Conservation (phyloP, 495 filamentous ascomycete species). For the Lasiosphaeria hispida region DNA sequence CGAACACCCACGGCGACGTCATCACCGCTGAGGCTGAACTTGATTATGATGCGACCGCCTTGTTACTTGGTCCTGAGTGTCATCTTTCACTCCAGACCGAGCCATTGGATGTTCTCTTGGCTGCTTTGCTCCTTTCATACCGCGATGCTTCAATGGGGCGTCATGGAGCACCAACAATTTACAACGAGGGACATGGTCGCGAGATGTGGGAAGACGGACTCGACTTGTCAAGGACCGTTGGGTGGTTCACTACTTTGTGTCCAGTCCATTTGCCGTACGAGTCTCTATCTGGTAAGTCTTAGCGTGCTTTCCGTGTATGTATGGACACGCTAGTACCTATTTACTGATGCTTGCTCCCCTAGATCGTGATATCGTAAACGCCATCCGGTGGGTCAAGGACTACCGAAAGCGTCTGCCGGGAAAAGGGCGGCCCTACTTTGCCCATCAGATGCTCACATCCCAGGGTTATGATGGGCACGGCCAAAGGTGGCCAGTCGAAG, state of each 20-base stretch:
- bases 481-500: constrained; percentile 54
- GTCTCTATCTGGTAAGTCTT: constrained; percentile 17
- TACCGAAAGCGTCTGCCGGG: constrained; percentile 32
- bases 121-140: constrained; percentile 53
- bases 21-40: constrained; percentile 30
- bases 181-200: constrained; percentile 34
- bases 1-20: constrained; percentile 43
- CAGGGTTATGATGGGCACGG: constrained; percentile 34
- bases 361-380: constrained; percentile 19
- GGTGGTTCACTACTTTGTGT: constrained; percentile 34
- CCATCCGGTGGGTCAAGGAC: constrained; percentile 26
- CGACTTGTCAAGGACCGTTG: constrained; percentile 28
- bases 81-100: constrained; percentile 52
- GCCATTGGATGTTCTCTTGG: constrained; percentile 52
- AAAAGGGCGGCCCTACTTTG: constrained; percentile 33
- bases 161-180: constrained; percentile 44
- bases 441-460: constrained; percentile 38
- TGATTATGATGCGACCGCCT: constrained; percentile 39
- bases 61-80: constrained; percentile 41
- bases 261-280: constrained; percentile 34
- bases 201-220: constrained; percentile 25
- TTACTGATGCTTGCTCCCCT: neutral
- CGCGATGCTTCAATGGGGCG: constrained; percentile 25
- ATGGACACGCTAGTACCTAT: neutral
- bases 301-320: neutral